Percentiles rank a stretch among this genome's conserved stretches.
These are phyloP conservation scores for Quercus alba DNA, from an alignment of 306 rosid genomes.

Conservation along the genomic window DNA sequence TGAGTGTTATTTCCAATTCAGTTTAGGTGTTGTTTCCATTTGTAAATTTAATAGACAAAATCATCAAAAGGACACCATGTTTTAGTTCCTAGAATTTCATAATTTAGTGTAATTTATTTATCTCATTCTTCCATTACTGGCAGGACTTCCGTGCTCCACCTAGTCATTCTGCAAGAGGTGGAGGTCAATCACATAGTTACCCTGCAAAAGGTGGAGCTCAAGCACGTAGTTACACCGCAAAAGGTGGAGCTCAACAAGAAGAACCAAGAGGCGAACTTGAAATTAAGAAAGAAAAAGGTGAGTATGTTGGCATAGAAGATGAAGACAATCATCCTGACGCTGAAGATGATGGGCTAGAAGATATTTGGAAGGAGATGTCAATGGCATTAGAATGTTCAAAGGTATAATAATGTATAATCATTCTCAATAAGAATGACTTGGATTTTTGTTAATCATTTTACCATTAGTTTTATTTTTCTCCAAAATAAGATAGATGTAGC, in stretches of 20 bases:
- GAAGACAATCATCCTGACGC: slow-evolving; percentile 31
- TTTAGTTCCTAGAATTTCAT: neutral
- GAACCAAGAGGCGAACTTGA: slow-evolving; percentile 21
- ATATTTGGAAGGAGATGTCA: slow-evolving; percentile 88
- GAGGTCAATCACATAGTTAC: neutral
- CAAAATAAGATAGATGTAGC: neutral
- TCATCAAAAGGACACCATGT: neutral
- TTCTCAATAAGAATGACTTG: neutral
- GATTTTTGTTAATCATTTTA: neutral
- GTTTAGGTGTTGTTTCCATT: neutral
- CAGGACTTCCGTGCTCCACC: slow-evolving; percentile 34
- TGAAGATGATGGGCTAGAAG: slow-evolving; percentile 64
- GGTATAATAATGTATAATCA: slow-evolving; percentile 34
- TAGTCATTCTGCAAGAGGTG: slow-evolving; percentile 18
- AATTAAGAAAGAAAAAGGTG: slow-evolving; percentile 44
- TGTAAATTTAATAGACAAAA: neutral
- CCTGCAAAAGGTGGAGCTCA: slow-evolving; percentile 18
- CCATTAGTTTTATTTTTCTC: neutral
- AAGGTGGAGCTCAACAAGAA: slow-evolving; percentile 21
- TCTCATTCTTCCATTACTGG: slow-evolving; percentile 19
- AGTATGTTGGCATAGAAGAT: slow-evolving; percentile 63
- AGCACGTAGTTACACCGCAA: slow-evolving; percentile 16
- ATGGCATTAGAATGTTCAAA: slow-evolving; percentile 75
- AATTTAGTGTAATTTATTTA: slow-evolving; percentile 2
- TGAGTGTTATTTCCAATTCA: neutral